Evolutionary conservation across 2,329 filamentous ascomycete species (phyloP).

Genomic region (Fonsecaea nubica): DNA sequence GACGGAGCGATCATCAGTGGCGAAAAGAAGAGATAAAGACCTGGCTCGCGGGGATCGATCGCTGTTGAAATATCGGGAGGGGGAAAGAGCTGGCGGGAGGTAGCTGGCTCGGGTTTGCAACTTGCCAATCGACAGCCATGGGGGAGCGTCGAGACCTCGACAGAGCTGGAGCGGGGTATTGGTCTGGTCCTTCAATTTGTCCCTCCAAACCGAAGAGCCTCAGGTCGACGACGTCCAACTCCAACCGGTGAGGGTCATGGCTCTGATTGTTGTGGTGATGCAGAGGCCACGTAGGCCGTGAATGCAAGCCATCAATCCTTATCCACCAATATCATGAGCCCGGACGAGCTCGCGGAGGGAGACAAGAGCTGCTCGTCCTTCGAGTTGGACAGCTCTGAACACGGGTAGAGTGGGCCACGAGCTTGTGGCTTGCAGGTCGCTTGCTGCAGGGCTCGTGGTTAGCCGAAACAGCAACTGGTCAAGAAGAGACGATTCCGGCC

Average conservation of each 20-base stretch:
- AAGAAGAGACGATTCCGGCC: background rate
- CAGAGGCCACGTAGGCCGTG: constrained; percentile 18
- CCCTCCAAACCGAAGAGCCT: constrained; percentile 27
- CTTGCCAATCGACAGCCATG: constrained; percentile 14
- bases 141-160: constrained; percentile 17
- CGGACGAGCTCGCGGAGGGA: constrained; percentile 2
- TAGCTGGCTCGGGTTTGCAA: background rate
- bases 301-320: constrained; percentile 22
- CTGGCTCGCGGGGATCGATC: constrained; percentile 5
- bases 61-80: constrained; percentile 18
- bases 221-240: constrained; percentile 20
- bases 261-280: background rate
- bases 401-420: constrained; percentile 18
- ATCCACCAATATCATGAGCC: constrained; percentile 28
- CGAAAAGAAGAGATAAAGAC: constrained; percentile 22
- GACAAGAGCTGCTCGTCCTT: constrained; percentile 6
- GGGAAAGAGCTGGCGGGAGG: constrained; percentile 9
- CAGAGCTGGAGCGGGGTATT: constrained; percentile 29
- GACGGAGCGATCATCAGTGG: constrained; percentile 23
- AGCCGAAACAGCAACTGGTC: constrained; percentile 21
- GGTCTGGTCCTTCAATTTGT: constrained; percentile 7
- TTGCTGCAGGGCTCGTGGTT: constrained; percentile 29
- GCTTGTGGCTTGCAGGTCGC: constrained; percentile 32
- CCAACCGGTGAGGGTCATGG: constrained; percentile 25
- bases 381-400: constrained; percentile 17